Percentiles rank a stretch among this genome's conserved stretches.
These are phyloP conservation scores for Sporisorium iseilematis-ciliati DNA, from an alignment of 1,284 basidiomycete genomes.

Conservation along the genomic window DNA sequence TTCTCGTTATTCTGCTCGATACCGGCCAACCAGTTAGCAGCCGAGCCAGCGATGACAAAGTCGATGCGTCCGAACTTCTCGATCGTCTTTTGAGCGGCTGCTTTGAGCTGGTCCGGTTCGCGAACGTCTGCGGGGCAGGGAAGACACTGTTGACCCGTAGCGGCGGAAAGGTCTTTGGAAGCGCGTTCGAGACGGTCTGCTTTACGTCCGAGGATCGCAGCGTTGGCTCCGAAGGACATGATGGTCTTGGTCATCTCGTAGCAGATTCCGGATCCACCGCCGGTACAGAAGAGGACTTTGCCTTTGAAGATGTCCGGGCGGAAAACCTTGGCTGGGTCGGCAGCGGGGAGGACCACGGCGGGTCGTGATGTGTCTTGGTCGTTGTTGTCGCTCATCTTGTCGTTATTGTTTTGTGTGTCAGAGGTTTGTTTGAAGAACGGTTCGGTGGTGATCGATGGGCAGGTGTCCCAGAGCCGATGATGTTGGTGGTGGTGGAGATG, in stretches of 20 bases:
- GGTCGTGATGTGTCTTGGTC: conserved; percentile 27
- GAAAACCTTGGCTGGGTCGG: conserved; percentile 72
- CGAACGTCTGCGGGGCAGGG: conserved; percentile 86
- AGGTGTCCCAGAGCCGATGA: not conserved
- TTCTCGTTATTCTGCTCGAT: conserved; percentile 66
- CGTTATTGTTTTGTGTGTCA: not conserved
- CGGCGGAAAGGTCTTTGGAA: conserved; percentile 79
- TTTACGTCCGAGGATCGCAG: conserved; percentile 88
- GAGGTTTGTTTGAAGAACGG: no score
- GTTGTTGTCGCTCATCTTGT: conserved; percentile 12
- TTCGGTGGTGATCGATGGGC: not conserved
- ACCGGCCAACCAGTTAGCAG: conserved; percentile 69
- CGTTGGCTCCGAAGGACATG: conserved; percentile 87
- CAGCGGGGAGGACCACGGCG: conserved; percentile 34
- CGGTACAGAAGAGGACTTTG: conserved; percentile 91
- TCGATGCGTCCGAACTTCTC: conserved; percentile 88
- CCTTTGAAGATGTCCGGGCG: conserved; percentile 85
- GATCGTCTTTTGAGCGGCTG: conserved; percentile 81
- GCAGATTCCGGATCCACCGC: conserved; percentile 80
- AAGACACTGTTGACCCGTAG: conserved; percentile 79
- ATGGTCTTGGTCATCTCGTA: conserved; percentile 78
- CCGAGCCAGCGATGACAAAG: conserved; percentile 88
- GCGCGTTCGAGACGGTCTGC: conserved; percentile 80
- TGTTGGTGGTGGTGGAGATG: not conserved
- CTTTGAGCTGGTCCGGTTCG: conserved; percentile 78